Evolutionary conservation across 257 asterid species (phyloP).

Genomic region (Lantana camara): DNA sequence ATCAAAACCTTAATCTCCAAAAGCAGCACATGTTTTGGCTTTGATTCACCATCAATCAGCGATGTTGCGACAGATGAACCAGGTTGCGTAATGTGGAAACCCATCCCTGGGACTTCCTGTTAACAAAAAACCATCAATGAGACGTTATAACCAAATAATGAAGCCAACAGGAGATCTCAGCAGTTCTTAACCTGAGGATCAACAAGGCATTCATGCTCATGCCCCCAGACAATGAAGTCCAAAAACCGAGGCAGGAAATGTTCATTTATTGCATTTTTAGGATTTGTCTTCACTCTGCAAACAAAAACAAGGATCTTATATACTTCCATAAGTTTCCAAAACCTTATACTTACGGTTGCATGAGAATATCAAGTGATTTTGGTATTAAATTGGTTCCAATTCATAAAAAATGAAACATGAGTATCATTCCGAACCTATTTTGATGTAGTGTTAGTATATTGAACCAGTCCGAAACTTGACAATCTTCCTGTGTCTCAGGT

Average conservation of each 20-base stretch:
- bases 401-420: constrained; percentile 23
- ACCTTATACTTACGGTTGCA: constrained; percentile 6
- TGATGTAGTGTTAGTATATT: constrained; percentile 93
- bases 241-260: constrained; percentile 94
- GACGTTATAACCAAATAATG: constrained; percentile 20
- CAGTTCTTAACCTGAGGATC: constrained; percentile 83
- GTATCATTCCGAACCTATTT: constrained; percentile 63
- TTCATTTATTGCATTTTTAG: constrained; percentile 97
- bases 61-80: constrained; percentile 99
- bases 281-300: constrained; percentile 92
- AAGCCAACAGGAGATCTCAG: constrained; percentile 19
- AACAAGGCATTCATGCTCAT: constrained; percentile 97
- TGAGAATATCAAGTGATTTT: constrained; percentile 10
- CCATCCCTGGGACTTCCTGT: constrained; percentile 99
- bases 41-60: constrained; percentile 97
- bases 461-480: constrained; percentile 94
- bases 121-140: constrained; percentile 31
- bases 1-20: constrained; percentile 86
- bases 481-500: constrained; percentile 85
- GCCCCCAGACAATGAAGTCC: constrained; percentile 99
- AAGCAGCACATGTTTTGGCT: constrained; percentile 90
- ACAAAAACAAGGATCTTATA: constrained; percentile 27
- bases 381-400: background rate
- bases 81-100: constrained; percentile 98
- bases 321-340: constrained; percentile 16